Conservation (phyloP, 164 flowering plant genomes). For the Aristolochia californica region DNA sequence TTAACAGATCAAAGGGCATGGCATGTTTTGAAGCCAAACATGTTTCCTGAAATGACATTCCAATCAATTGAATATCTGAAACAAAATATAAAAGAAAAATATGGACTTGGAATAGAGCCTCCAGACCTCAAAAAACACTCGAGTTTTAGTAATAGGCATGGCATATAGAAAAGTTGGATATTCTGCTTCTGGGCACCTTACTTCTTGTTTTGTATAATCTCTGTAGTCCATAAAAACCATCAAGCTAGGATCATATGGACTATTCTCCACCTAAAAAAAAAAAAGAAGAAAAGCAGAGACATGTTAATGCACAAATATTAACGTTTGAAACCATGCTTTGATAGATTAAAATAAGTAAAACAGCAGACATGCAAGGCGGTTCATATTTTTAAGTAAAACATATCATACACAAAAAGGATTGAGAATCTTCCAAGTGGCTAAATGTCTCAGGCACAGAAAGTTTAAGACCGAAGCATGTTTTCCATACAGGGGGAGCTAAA, state of each 20-base stretch:
- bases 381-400: too few relatives aligned
- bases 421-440: too few relatives aligned
- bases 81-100: background rate
- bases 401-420: too few relatives aligned
- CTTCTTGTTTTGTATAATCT: constrained; percentile 47
- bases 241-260: constrained; percentile 82
- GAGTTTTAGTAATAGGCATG: constrained; percentile 94
- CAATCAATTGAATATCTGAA: background rate
- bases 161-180: constrained; percentile 94
- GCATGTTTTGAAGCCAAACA: constrained; percentile 91
- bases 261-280: constrained; percentile 65
- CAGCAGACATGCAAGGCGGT: too few relatives aligned
- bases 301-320: too few relatives aligned
- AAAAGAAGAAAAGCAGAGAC: too few relatives aligned
- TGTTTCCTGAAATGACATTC: constrained; percentile 64
- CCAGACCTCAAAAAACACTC: constrained; percentile 94
- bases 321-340: too few relatives aligned
- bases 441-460: too few relatives aligned
- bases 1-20: constrained; percentile 79
- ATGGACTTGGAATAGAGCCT: background rate
- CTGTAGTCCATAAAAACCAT: constrained; percentile 99
- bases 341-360: too few relatives aligned
- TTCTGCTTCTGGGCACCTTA: constrained; percentile 38
- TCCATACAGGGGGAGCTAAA: too few relatives aligned
- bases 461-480: too few relatives aligned